A percentile compares a stretch with the other conserved stretches of the same genome.
Evolutionary conservation across 441 rosid species (phyloP).

Genomic region (Erodium moschatum): DNA sequence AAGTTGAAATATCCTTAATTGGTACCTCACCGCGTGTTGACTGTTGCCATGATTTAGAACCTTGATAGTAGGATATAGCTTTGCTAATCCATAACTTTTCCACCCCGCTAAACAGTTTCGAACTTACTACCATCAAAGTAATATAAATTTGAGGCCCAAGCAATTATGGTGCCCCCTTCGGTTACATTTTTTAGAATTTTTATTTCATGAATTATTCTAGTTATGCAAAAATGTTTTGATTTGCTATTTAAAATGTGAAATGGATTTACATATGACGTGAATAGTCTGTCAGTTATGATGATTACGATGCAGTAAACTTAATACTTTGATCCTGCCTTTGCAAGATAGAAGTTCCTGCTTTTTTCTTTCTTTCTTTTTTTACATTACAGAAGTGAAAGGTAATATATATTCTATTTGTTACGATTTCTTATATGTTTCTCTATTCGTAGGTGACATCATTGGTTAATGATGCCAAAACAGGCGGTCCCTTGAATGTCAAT

Average conservation of each 20-base stretch:
- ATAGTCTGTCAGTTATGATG: not conserved
- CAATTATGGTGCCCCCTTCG: not conserved
- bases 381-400: not conserved
- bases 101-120: not conserved
- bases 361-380: not conserved
- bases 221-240: not conserved
- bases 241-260: not conserved
- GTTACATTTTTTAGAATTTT: not conserved
- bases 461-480: slow-evolving; percentile 70
- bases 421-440: slow-evolving; percentile 14
- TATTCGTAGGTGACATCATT: slow-evolving; percentile 50
- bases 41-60: not conserved
- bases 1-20: no score
- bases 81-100: not conserved
- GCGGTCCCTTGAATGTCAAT: slow-evolving; percentile 54
- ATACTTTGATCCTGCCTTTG: not conserved
- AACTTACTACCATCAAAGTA: not conserved
- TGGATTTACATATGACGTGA: slow-evolving; percentile 9
- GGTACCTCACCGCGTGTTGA: no score
- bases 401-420: slow-evolving; percentile 10
- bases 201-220: not conserved
- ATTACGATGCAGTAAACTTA: not conserved
- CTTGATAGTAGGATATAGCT: not conserved
- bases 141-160: not conserved
- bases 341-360: not conserved